Conservation (phyloP, 176 grass and related monocot genomes). For the Triticum aestivum region IWGSC_CS_RefSeq_v2.1 NC_057794.1:126320541-126321040, state of each 20-base stretch:
- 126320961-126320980: constrained; percentile 10
- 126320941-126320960: too few relatives aligned
- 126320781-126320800: constrained; percentile 17
- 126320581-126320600: background rate
- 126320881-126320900: background rate
- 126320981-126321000: background rate
- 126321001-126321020: constrained; percentile 25
- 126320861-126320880: background rate
- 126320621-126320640: constrained; percentile 70
- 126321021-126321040: background rate
- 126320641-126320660: constrained; percentile 72
- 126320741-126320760: background rate
- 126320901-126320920: background rate
- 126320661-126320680: constrained; percentile 68
- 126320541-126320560: constrained; percentile 78
- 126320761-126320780: background rate
- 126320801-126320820: background rate
- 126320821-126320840: background rate
- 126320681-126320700: background rate
- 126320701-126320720: background rate
- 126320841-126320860: background rate
- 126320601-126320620: background rate
- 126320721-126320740: background rate
- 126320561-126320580: constrained; percentile 62
- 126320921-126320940: background rate